Conservation (phyloP, 345 rosid genomes). For the Turritis glabra region DNA sequence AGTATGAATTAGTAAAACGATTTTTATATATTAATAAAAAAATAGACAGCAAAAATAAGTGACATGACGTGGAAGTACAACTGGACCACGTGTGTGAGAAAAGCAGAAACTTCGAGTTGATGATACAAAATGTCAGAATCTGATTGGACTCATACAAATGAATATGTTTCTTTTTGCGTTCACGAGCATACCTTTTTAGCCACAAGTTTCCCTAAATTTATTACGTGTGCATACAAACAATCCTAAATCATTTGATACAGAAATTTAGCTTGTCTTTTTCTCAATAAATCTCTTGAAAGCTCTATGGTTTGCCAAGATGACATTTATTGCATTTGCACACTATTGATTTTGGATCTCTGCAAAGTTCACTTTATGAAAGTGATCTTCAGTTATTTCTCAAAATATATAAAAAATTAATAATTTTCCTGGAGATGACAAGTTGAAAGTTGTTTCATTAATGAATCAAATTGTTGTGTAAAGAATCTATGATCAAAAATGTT, state of each 20-base stretch:
- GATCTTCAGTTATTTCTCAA: background rate
- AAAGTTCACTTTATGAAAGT: conserved; percentile 7
- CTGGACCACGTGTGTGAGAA: conserved; percentile 30
- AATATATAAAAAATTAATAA: background rate
- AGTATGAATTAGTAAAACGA: background rate
- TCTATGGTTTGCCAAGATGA: conserved; percentile 18
- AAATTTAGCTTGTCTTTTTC: conserved; percentile 30
- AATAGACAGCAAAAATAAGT: background rate
- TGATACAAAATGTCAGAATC: conserved; percentile 28
- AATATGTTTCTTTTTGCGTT: conserved; percentile 13
- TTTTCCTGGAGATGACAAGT: conserved; percentile 8
- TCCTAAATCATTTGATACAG: conserved; percentile 28
- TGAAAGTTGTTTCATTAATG: background rate
- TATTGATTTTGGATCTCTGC: conserved; percentile 15
- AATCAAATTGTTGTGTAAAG: conserved; percentile 5
- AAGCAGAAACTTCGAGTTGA: conserved; percentile 29
- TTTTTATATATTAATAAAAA: background rate
- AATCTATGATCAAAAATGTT: conserved; percentile 19
- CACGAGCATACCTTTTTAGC: conserved; percentile 34
- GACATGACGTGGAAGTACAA: conserved; percentile 33
- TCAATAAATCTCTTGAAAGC: conserved; percentile 23
- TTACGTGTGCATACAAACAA: conserved; percentile 21
- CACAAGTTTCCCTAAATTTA: conserved; percentile 17
- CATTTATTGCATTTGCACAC: conserved; percentile 21
- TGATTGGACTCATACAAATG: conserved; percentile 11